Percentiles rank a stretch among this genome's conserved stretches.
Conservation (phyloP, 2,329 filamentous ascomycete species). For the Teratosphaeriaceae sp. region DNA sequence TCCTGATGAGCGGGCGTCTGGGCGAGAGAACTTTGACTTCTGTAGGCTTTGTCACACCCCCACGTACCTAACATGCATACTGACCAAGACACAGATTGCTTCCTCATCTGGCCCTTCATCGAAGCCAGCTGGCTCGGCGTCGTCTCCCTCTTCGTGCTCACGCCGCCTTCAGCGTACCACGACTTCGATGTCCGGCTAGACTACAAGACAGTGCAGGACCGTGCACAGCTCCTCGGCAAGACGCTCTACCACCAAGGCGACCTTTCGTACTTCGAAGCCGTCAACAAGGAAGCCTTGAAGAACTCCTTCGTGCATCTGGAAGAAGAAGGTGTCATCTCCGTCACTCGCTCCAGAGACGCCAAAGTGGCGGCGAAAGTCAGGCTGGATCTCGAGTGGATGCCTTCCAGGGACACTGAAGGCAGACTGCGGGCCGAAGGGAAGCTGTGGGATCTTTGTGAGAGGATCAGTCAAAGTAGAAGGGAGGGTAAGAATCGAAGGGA, state of each 20-base stretch:
- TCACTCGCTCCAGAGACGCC: constrained; percentile 49
- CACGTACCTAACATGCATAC: not conserved
- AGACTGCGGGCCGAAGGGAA: constrained; percentile 65
- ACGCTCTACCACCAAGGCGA: constrained; percentile 97
- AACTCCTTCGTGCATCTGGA: constrained; percentile 86
- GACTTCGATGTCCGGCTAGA: constrained; percentile 66
- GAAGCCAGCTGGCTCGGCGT: constrained; percentile 90
- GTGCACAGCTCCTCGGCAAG: constrained; percentile 74
- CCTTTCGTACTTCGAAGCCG: constrained; percentile 92
- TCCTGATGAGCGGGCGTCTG: constrained; percentile 65
- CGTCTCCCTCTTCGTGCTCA: constrained; percentile 78
- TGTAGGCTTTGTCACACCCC: not conserved
- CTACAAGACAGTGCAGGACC: constrained; percentile 51
- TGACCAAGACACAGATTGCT: constrained; percentile 60
- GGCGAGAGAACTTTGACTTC: constrained; percentile 94
- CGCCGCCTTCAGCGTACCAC: constrained; percentile 12
- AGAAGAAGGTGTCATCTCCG: constrained; percentile 80
- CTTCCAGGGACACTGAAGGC: constrained; percentile 55
- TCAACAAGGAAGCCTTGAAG: constrained; percentile 96
- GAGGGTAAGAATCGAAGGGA: constrained; percentile 97
- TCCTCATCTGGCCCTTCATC: constrained; percentile 97
- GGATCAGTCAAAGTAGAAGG: constrained; percentile 71
- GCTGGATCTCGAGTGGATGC: constrained; percentile 51
- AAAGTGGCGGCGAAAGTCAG: constrained; percentile 58
- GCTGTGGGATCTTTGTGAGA: constrained; percentile 87